These are phyloP conservation scores for Candida verbasci DNA, from an alignment of 805 yeast genomes.

Conservation along the genomic window DNA sequence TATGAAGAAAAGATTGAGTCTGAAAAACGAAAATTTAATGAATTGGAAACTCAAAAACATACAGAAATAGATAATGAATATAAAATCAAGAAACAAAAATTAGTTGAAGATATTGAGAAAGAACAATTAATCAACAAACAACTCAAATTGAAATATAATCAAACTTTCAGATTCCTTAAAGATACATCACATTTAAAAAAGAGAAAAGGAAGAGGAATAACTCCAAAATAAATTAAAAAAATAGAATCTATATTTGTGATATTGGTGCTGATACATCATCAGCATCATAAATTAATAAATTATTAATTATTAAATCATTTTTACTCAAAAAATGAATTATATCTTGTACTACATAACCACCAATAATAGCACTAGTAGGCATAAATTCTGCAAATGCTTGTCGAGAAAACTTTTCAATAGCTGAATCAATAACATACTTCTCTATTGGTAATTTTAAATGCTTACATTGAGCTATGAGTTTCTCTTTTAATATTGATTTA, in stretches of 20 bases:
- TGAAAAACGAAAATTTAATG: constrained; percentile 16
- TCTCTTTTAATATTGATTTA: constrained; percentile 20
- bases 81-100: constrained; percentile 15
- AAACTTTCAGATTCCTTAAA: constrained; percentile 29
- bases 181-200: constrained; percentile 40
- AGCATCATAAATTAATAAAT: constrained; percentile 75
- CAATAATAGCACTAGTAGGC: constrained; percentile 82
- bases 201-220: constrained; percentile 36
- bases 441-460: constrained; percentile 20
- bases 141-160: constrained; percentile 24
- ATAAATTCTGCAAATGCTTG: constrained; percentile 65
- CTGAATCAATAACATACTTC: constrained; percentile 39
- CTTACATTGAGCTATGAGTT: constrained; percentile 29
- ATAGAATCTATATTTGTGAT: constrained; percentile 17
- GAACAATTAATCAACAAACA: constrained; percentile 21
- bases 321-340: constrained; percentile 76
- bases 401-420: constrained; percentile 35
- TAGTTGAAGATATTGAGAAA: constrained; percentile 18
- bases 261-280: constrained; percentile 71
- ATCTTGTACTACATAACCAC: constrained; percentile 89
- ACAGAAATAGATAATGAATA: constrained; percentile 17
- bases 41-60: constrained; percentile 21
- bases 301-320: constrained; percentile 77
- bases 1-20: constrained; percentile 16
- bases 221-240: constrained; percentile 19